Evolutionary conservation across 257 asterid species (phyloP).

Genomic region (Scutellaria minor): DNA sequence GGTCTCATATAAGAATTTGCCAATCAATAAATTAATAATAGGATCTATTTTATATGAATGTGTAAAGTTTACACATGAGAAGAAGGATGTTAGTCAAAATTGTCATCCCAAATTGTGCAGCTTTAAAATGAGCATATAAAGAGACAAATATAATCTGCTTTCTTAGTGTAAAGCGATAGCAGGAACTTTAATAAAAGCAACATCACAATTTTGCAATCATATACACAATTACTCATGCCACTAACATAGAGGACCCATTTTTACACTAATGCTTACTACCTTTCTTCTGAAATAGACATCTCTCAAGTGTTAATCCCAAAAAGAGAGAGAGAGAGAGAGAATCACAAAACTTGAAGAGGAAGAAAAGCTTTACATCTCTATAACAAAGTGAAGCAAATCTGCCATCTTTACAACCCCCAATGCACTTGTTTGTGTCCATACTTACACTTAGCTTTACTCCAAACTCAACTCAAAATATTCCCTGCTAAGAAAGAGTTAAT

Average conservation of each 20-base stretch:
- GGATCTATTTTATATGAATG: no score
- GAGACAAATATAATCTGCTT: conserved; percentile 30
- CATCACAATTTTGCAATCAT: conserved; percentile 28
- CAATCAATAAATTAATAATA: no score
- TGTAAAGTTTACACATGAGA: no score
- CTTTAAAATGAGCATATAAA: conserved; percentile 10
- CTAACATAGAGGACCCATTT: conserved; percentile 22
- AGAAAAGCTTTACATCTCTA: conserved; percentile 39
- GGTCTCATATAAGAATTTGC: no score
- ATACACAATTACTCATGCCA: conserved; percentile 33
- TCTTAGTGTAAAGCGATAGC: conserved; percentile 34
- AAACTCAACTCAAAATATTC: background rate
- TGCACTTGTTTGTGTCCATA: background rate
- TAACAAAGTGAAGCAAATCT: conserved; percentile 40
- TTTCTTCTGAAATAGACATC: conserved; percentile 35
- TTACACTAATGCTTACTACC: conserved; percentile 36
- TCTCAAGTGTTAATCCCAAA: background rate
- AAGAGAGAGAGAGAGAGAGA: background rate
- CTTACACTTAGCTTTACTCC: conserved; percentile 3
- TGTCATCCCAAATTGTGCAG: background rate
- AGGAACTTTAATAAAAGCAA: conserved; percentile 41
- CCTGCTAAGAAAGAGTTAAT: background rate
- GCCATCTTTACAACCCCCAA: conserved; percentile 39
- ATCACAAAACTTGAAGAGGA: conserved; percentile 43
- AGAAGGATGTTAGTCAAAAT: no score